These are phyloP conservation scores for Fonsecaea nubica DNA, from an alignment of 2,329 filamentous ascomycete species.

Conservation along the genomic window DNA sequence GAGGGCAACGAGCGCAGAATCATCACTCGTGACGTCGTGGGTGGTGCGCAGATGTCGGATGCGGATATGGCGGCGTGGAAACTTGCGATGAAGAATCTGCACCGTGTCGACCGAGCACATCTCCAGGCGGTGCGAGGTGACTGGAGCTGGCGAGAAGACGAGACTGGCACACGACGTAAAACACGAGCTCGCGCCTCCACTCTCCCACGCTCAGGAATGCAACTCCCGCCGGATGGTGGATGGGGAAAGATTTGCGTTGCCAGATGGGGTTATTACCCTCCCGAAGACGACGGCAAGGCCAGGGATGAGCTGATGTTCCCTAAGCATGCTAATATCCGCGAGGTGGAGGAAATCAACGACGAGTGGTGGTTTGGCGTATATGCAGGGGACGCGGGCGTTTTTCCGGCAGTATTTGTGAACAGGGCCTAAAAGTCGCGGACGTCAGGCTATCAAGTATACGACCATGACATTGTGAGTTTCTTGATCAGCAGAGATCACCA, in stretches of 20 bases:
- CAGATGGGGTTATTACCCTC: slow-evolving; percentile 82
- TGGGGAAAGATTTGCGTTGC: slow-evolving; percentile 69
- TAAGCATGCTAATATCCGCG: slow-evolving; percentile 78
- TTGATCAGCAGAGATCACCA: background rate
- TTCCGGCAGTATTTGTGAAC: slow-evolving; percentile 78
- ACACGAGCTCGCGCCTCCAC: slow-evolving; percentile 27
- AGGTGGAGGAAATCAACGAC: slow-evolving; percentile 85
- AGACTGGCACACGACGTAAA: slow-evolving; percentile 24
- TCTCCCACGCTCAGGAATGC: slow-evolving; percentile 17
- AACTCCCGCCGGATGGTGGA: slow-evolving; percentile 78
- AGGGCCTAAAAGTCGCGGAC: background rate
- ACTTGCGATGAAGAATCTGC: slow-evolving; percentile 26
- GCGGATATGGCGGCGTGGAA: slow-evolving; percentile 53
- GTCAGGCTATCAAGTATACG: background rate
- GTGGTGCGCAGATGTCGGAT: slow-evolving; percentile 72
- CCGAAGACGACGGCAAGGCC: slow-evolving; percentile 61
- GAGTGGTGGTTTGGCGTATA: slow-evolving; percentile 92
- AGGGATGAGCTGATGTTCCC: slow-evolving; percentile 77
- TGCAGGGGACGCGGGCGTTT: slow-evolving; percentile 78
- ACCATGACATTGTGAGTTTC: background rate
- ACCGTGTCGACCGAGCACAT: slow-evolving; percentile 11
- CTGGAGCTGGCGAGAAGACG: slow-evolving; percentile 40
- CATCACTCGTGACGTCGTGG: slow-evolving; percentile 75
- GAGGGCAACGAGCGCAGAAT: slow-evolving; percentile 71
- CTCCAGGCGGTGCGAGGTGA: slow-evolving; percentile 25